phyloP scores from a whole-genome alignment of 371 early-diverging fungal species.

The Blakeslea trispora region DNA sequence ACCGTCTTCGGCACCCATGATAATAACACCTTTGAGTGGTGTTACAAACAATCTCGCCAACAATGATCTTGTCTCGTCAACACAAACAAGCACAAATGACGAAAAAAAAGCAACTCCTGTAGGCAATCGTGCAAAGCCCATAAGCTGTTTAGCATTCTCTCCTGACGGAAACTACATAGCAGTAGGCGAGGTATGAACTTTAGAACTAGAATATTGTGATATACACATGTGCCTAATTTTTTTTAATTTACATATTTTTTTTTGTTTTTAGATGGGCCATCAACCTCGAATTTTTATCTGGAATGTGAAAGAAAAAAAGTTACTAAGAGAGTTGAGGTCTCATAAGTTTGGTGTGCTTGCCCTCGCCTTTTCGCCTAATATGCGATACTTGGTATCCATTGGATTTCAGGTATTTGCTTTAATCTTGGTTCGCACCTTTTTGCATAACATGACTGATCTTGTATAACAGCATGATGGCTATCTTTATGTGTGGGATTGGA shows the following conservation, averaged over 20 bases:
- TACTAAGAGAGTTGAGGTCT: constrained; percentile 68
- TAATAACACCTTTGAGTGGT: constrained; percentile 14
- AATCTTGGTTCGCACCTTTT: background rate
- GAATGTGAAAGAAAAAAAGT: constrained; percentile 58
- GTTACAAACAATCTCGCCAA: constrained; percentile 6
- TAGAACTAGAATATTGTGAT: no score
- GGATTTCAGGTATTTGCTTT: constrained; percentile 71
- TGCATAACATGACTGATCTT: background rate
- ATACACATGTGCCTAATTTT: background rate
- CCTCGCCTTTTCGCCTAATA: constrained; percentile 75
- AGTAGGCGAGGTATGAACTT: constrained; percentile 72
- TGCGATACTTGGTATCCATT: constrained; percentile 72
- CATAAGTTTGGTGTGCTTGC: constrained; percentile 83
- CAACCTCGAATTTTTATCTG: constrained; percentile 80
- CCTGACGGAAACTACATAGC: constrained; percentile 79
- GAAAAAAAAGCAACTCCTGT: constrained; percentile 46
- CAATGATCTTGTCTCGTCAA: constrained; percentile 14
- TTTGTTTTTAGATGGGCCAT: constrained; percentile 76
- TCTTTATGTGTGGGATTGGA: constrained; percentile 85
- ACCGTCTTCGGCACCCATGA: background rate
- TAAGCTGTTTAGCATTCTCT: constrained; percentile 79
- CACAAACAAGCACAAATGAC: constrained; percentile 15
- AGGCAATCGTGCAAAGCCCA: constrained; percentile 61
- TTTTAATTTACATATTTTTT: constrained; percentile 7
- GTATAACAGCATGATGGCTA: constrained; percentile 79